Conservation (phyloP, 345 rosid genomes). For the Acer yangbiense region DNA sequence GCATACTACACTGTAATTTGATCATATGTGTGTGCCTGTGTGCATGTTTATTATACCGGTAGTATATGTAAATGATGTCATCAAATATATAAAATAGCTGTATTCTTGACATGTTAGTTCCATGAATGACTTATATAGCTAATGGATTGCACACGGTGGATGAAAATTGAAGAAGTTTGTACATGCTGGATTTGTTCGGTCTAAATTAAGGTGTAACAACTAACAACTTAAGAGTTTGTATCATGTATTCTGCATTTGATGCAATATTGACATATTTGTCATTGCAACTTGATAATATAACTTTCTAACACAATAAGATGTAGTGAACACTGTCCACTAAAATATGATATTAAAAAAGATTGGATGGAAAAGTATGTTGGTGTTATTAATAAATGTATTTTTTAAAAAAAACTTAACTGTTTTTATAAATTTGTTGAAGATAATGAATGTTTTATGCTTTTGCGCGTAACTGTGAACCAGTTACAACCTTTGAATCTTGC, state of each 20-base stretch:
- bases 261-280: background rate
- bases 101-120: background rate
- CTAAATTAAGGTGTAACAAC: background rate
- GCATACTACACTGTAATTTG: background rate
- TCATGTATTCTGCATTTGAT: background rate
- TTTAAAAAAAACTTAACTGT: background rate
- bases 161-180: background rate
- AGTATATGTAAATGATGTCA: background rate
- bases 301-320: background rate
- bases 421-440: background rate
- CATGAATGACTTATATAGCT: background rate
- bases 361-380: background rate
- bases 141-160: background rate
- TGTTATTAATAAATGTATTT: background rate
- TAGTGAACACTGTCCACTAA: background rate
- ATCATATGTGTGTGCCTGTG: background rate
- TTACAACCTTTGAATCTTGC: background rate
- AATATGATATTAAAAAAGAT: background rate
- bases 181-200: background rate
- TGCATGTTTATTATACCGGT: background rate
- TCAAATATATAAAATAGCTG: conserved; percentile 2
- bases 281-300: background rate
- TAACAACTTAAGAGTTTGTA: background rate
- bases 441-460: background rate
- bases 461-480: background rate